These are phyloP conservation scores for Teratosphaeria pseudoeucalypti DNA, from an alignment of 2,329 filamentous ascomycete species.

Conservation along the genomic window DNA sequence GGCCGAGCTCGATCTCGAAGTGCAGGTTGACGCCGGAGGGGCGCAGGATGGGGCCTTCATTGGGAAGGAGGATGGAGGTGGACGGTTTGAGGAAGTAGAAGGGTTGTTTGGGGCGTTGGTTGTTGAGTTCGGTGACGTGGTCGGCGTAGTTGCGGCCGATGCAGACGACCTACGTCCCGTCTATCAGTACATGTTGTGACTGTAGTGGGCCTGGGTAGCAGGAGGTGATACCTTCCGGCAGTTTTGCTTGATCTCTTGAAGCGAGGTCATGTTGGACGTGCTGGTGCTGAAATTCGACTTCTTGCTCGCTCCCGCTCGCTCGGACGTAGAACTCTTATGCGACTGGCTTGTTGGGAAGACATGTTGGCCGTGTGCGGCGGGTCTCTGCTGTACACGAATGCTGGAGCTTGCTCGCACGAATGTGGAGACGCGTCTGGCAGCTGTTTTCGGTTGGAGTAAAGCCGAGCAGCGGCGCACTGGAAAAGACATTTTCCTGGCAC, in stretches of 20 bases:
- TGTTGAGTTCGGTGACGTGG: conserved; percentile 88
- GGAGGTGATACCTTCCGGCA: conserved; percentile 35
- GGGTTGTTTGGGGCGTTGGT: conserved; percentile 76
- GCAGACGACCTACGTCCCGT: conserved; percentile 60
- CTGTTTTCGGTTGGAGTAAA: not conserved
- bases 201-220: not conserved
- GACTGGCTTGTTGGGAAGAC: not conserved
- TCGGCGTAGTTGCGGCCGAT: conserved; percentile 96
- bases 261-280: conserved; percentile 9
- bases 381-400: not conserved
- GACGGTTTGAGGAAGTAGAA: conserved; percentile 99
- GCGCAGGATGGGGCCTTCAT: conserved; percentile 66
- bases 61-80: conserved; percentile 71
- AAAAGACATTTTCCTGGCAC: not conserved
- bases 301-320: not conserved
- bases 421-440: not conserved
- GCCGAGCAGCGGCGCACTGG: not conserved
- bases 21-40: conserved; percentile 78
- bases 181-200: not conserved
- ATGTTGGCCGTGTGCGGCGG: not conserved
- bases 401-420: not conserved
- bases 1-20: conserved; percentile 88
- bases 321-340: not conserved
- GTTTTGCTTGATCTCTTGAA: conserved; percentile 30
- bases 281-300: not conserved